Evolutionary conservation across 345 rosid genomes (phyloP).

Genomic region (Microcos paniculata): DNA sequence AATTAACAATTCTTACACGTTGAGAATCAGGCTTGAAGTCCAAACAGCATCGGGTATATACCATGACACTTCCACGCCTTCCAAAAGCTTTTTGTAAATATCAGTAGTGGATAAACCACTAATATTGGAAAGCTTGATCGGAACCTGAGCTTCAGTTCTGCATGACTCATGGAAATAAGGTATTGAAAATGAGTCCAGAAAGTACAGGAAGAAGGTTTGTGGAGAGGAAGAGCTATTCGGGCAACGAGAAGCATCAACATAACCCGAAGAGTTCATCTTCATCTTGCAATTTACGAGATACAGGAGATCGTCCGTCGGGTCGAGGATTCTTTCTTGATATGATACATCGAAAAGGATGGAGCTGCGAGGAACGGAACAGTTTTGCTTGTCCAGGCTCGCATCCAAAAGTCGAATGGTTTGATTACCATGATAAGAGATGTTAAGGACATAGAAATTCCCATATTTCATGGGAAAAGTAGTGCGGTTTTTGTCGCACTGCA

Average conservation of each 20-base stretch:
- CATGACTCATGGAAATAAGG: neutral
- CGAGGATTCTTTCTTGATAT: too few relatives aligned
- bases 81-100: neutral
- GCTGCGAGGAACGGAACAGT: neutral
- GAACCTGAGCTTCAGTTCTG: neutral
- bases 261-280: neutral
- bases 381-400: neutral
- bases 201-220: neutral
- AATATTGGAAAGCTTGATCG: neutral
- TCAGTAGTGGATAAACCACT: neutral
- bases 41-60: neutral
- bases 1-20: neutral
- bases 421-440: neutral
- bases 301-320: too few relatives aligned
- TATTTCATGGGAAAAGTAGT: neutral
- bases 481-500: neutral
- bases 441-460: neutral
- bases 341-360: too few relatives aligned
- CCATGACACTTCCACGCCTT: neutral
- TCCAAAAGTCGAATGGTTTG: neutral
- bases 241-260: conserved; percentile 4
- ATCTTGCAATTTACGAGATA: neutral
- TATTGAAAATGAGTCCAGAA: neutral
- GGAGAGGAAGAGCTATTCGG: neutral
- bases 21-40: neutral